Evolutionary conservation across 768 basidiomycete genomes (phyloP).

Genomic region (Dendrothele bispora): DNA sequence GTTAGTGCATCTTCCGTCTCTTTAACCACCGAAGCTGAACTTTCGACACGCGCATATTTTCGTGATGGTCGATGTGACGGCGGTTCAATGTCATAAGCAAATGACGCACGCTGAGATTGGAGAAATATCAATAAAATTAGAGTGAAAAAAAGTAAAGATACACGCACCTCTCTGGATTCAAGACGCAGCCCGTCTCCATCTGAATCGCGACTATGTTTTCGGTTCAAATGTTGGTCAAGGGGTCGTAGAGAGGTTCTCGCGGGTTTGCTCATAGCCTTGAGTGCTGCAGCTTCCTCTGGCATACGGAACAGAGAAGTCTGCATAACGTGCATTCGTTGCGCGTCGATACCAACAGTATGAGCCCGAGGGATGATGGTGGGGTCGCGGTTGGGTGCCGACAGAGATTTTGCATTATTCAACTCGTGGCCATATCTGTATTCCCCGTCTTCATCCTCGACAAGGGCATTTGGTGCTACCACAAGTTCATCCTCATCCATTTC

Average conservation of each 20-base stretch:
- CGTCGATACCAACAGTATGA: constrained; percentile 73
- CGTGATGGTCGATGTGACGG: constrained; percentile 70
- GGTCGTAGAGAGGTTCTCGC: constrained; percentile 23
- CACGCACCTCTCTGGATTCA: constrained; percentile 60
- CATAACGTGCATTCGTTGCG: constrained; percentile 91
- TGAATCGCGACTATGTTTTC: constrained; percentile 79
- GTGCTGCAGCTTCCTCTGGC: constrained; percentile 69
- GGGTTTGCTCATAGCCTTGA: constrained; percentile 52
- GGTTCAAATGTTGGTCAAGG: constrained; percentile 38
- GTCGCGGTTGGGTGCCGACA: constrained; percentile 39
- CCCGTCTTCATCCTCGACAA: constrained; percentile 56
- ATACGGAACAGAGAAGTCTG: constrained; percentile 83
- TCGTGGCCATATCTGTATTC: constrained; percentile 49
- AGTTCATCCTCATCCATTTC: constrained; percentile 56
- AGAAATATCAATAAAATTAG: background rate
- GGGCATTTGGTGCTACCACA: constrained; percentile 41
- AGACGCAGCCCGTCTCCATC: constrained; percentile 67
- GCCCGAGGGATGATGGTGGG: constrained; percentile 69
- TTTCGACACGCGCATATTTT: constrained; percentile 77
- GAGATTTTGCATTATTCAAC: constrained; percentile 32
- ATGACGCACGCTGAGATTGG: constrained; percentile 74
- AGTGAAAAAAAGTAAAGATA: constrained; percentile 7
- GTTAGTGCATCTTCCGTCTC: constrained; percentile 64
- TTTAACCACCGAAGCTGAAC: constrained; percentile 60
- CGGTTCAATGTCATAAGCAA: constrained; percentile 71